Conservation (phyloP, 2,329 filamentous ascomycete genomes). For the Calonectria multiphialidica region DNA sequence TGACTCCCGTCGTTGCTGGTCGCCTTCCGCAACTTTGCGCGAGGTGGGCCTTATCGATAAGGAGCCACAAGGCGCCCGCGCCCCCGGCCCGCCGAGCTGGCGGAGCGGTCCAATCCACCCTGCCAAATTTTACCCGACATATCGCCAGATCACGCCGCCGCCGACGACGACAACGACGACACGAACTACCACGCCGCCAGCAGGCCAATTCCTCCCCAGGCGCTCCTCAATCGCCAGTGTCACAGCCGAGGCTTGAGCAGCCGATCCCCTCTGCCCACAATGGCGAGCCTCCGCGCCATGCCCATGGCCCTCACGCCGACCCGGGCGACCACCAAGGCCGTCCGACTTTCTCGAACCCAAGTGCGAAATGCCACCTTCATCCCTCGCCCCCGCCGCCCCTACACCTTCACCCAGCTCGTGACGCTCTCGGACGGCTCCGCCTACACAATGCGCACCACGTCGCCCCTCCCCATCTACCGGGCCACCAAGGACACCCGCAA, state of each 20-base stretch:
- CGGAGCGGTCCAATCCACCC: constrained; percentile 29
- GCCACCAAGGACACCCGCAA: constrained; percentile 88
- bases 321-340: constrained; percentile 42
- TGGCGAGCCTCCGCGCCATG: constrained; percentile 46
- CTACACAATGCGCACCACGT: constrained; percentile 83
- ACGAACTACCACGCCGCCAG: constrained; percentile 15
- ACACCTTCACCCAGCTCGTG: constrained; percentile 97
- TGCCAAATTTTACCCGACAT: constrained; percentile 45
- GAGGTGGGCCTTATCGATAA: constrained; percentile 45
- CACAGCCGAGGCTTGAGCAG: constrained; percentile 3
- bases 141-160: constrained; percentile 22
- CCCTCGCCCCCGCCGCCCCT: constrained; percentile 88
- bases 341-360: constrained; percentile 60
- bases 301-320: constrained; percentile 46
- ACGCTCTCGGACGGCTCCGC: constrained; percentile 92
- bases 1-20: not conserved
- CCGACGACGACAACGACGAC: constrained; percentile 24
- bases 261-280: constrained; percentile 25
- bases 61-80: not conserved
- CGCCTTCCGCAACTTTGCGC: constrained; percentile 6
- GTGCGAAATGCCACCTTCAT: constrained; percentile 87
- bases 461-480: constrained; percentile 71
- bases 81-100: constrained; percentile 22
- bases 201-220: constrained; percentile 28
- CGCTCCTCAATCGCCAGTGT: not conserved